phyloP scores from a whole-genome alignment of 129 eudicot species.

The Dittrichia graveolens region DNA sequence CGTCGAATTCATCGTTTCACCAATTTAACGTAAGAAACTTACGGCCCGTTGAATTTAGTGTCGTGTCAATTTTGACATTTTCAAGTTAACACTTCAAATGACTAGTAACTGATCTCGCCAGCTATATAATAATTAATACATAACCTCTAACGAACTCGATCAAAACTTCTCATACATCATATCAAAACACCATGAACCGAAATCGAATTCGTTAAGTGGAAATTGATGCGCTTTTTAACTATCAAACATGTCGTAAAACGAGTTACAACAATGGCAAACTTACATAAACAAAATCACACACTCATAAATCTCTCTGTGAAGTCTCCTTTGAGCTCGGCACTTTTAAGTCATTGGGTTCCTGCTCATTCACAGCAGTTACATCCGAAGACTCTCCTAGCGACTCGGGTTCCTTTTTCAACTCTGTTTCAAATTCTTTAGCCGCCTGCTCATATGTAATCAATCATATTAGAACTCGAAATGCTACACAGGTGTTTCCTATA shows the following conservation, averaged over 20 bases:
- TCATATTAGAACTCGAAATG: conserved; percentile 18
- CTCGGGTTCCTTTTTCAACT: conserved; percentile 70
- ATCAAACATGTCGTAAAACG: conserved; percentile 20
- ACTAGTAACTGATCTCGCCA: no score
- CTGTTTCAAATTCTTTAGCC: conserved; percentile 78
- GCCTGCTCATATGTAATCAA: conserved; percentile 46
- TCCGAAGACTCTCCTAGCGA: conserved; percentile 40
- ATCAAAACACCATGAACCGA: conserved; percentile 7
- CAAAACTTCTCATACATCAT: conserved; percentile 30
- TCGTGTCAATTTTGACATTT: no score
- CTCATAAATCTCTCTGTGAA: conserved; percentile 9
- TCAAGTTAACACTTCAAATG: no score
- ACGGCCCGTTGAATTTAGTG: no score
- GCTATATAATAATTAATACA: no score
- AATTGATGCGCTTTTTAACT: conserved; percentile 10
- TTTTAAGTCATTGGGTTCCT: conserved; percentile 45
- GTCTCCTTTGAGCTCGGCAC: conserved; percentile 52
- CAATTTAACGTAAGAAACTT: no score
- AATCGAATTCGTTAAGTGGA: neutral
- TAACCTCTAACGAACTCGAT: neutral
- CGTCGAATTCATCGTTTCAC: no score
- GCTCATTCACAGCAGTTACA: conserved; percentile 32
- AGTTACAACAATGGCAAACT: conserved; percentile 23
- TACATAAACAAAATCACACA: neutral
- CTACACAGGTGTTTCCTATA: neutral